Conservation (phyloP, 2,329 filamentous ascomycete species). For the Ramularia endophylla region DNA sequence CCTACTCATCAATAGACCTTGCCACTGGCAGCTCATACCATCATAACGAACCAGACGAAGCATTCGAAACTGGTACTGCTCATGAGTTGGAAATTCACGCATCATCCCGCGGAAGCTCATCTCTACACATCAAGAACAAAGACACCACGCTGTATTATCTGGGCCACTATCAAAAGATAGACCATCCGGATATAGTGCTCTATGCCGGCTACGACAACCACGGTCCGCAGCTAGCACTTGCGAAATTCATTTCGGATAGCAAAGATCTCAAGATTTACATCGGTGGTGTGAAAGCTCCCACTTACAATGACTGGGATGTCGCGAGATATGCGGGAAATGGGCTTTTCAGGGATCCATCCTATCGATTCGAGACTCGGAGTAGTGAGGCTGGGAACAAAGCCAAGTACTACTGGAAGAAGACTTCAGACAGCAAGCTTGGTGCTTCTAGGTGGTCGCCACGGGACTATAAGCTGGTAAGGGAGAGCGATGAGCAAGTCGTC, state of each 20-base stretch:
- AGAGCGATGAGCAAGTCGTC: constrained; percentile 10
- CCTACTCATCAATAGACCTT: too few relatives aligned
- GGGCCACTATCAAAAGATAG: constrained; percentile 8
- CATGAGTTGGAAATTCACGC: constrained; percentile 10
- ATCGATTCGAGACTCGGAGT: constrained; percentile 10
- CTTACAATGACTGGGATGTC: constrained; percentile 14
- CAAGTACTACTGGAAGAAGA: constrained; percentile 14
- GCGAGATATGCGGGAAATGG: constrained; percentile 9
- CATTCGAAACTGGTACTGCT: not conserved
- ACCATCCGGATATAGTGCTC: constrained; percentile 14
- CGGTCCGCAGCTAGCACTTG: constrained; percentile 16
- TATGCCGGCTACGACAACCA: constrained; percentile 17
- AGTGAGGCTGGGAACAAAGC: not conserved
- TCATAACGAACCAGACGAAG: not conserved
- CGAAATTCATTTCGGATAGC: constrained; percentile 6
- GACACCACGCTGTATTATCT: constrained; percentile 15
- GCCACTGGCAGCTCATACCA: too few relatives aligned
- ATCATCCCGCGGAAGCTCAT: not conserved
- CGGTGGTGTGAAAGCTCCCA: constrained; percentile 12
- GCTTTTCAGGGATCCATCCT: constrained; percentile 7
- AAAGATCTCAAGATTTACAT: constrained; percentile 17
- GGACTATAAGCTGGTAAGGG: constrained; percentile 17
- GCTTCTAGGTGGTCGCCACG: constrained; percentile 9
- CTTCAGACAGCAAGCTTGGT: constrained; percentile 11
- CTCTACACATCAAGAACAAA: constrained; percentile 11